These are phyloP conservation scores for Inosperma sp. DNA, from an alignment of 768 basidiomycete species.

Conservation along the genomic window DNA sequence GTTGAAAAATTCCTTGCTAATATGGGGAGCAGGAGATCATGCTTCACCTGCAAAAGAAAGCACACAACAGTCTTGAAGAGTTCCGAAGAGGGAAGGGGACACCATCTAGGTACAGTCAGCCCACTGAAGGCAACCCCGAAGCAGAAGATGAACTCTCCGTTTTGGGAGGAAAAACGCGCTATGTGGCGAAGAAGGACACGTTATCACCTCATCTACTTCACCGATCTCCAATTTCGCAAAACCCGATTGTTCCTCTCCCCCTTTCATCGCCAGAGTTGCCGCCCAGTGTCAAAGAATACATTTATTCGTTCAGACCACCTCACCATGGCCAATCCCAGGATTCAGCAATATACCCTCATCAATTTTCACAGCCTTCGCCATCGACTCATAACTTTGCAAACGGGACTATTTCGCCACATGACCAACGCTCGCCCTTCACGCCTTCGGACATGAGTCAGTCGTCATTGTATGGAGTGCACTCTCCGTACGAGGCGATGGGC, in stretches of 20 bases:
- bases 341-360: conserved; percentile 7
- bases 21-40: conserved; percentile 49
- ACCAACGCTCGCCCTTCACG: conserved; percentile 20
- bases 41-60: conserved; percentile 58
- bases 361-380: conserved; percentile 7
- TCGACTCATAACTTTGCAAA: too few relatives aligned
- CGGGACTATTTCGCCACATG: conserved; percentile 16
- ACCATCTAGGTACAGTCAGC: conserved; percentile 36
- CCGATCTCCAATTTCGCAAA: conserved; percentile 64
- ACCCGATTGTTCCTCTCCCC: conserved; percentile 70
- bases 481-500: conserved; percentile 34
- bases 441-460: conserved; percentile 40
- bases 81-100: conserved; percentile 55
- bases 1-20: not conserved
- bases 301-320: conserved; percentile 49
- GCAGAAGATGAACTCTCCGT: conserved; percentile 61
- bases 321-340: conserved; percentile 24
- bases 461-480: conserved; percentile 45
- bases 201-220: conserved; percentile 52
- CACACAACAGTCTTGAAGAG: conserved; percentile 60
- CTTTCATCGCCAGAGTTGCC: conserved; percentile 52
- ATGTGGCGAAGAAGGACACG: conserved; percentile 59
- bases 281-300: conserved; percentile 62
- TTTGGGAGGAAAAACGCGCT: conserved; percentile 61
- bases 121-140: conserved; percentile 36